Percentiles rank a stretch among this genome's conserved stretches.
phyloP scores from a whole-genome alignment of 1,284 basidiomycete species.

The Takashimella koratensis region DNA sequence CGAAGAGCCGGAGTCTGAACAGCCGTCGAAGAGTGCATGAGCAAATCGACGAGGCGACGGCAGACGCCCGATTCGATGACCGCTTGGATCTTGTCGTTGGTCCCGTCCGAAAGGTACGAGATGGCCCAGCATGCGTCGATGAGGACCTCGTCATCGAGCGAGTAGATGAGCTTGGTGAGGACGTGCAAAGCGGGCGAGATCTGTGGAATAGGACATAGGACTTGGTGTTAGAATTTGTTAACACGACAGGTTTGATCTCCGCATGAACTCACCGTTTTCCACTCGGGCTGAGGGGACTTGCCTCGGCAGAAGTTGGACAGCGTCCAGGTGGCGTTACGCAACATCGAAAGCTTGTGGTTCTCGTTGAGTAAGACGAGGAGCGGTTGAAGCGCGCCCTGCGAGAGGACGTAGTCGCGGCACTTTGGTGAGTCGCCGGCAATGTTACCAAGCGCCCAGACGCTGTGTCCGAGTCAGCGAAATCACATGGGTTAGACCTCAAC shows the following conservation, averaged over 20 bases:
- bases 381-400: conserved; percentile 54
- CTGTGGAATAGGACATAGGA: conserved; percentile 54
- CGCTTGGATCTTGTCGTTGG: conserved; percentile 99
- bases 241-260: background rate
- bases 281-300: conserved; percentile 92
- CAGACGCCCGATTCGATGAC: conserved; percentile 99
- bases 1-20: conserved; percentile 98
- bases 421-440: conserved; percentile 93
- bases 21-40: conserved; percentile 95
- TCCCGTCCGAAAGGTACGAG: conserved; percentile 97
- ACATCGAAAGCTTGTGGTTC: conserved; percentile 92
- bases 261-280: conserved; percentile 68
- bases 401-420: conserved; percentile 79
- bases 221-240: too few species aligned
- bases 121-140: conserved; percentile 99
- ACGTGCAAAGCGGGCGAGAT: conserved; percentile 95
- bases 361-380: conserved; percentile 54
- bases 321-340: conserved; percentile 96
- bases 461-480: conserved; percentile 14
- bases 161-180: conserved; percentile 97
- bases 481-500: background rate
- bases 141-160: conserved; percentile 96
- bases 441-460: conserved; percentile 92
- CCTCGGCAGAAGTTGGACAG: conserved; percentile 97
- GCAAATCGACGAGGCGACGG: conserved; percentile 91